Evolutionary conservation across 176 grass and related monocot genomes (phyloP).

Genomic region (Carex scoparia): DNA sequence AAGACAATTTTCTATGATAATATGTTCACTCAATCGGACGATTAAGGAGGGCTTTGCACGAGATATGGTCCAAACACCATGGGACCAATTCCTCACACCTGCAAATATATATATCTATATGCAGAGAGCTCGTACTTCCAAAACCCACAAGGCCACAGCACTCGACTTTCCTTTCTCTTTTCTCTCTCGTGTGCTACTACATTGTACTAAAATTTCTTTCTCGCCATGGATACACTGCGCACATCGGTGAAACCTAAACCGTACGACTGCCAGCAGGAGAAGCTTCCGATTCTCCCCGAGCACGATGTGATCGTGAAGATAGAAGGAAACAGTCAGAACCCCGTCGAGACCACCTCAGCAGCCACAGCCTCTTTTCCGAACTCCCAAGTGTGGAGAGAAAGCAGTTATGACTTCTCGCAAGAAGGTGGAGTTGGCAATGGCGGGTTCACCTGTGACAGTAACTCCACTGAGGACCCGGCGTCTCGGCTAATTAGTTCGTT

Average conservation of each 20-base stretch:
- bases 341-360: not conserved
- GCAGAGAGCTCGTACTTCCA: not conserved
- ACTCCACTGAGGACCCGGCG: conserved; percentile 55
- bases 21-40: too few species aligned
- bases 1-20: too few species aligned
- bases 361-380: conserved; percentile 11
- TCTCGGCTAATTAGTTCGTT: conserved; percentile 65
- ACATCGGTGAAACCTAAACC: conserved; percentile 24
- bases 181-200: not conserved
- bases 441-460: conserved; percentile 47
- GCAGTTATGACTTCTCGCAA: conserved; percentile 46
- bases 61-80: too few species aligned
- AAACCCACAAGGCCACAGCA: not conserved
- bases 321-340: conserved; percentile 32
- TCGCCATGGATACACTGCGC: conserved; percentile 1
- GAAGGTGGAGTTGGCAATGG: not conserved
- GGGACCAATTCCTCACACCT: too few species aligned
- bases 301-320: conserved; percentile 72
- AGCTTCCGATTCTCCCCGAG: conserved; percentile 10
- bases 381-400: conserved; percentile 41
- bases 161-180: not conserved
- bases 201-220: not conserved
- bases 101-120: not conserved
- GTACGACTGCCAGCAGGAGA: conserved; percentile 14
- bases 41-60: too few species aligned